Percentiles rank a stretch among this genome's conserved stretches.
These are phyloP conservation scores for Fusarium xylarioides DNA, from an alignment of 2,329 filamentous ascomycete species.

Conservation along the genomic window DNA sequence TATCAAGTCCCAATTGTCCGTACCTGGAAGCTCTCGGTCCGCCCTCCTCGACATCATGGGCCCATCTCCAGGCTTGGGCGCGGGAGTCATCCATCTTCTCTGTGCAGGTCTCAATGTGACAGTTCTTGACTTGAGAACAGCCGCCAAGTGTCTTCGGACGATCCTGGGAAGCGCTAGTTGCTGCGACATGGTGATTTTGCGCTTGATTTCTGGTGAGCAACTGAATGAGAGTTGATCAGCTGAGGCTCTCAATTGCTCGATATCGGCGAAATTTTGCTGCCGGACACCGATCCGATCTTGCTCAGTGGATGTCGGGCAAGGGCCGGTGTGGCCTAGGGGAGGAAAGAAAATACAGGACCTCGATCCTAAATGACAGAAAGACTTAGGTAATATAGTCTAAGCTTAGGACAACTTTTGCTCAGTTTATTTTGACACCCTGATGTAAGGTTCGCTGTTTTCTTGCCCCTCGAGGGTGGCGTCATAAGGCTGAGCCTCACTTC, in stretches of 20 bases:
- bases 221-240: slow-evolving; percentile 25
- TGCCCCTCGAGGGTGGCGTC: slow-evolving; percentile 18
- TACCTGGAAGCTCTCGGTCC: slow-evolving; percentile 74
- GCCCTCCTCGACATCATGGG: slow-evolving; percentile 72
- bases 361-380: too few species aligned
- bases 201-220: slow-evolving; percentile 1
- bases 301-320: slow-evolving; percentile 16
- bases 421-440: too few species aligned
- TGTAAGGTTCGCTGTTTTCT: too few species aligned
- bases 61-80: slow-evolving; percentile 67
- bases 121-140: slow-evolving; percentile 36
- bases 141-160: slow-evolving; percentile 38
- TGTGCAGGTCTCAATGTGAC: slow-evolving; percentile 42
- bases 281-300: slow-evolving; percentile 22
- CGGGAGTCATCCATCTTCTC: slow-evolving; percentile 61
- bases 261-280: slow-evolving; percentile 43
- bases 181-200: slow-evolving; percentile 31
- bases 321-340: slow-evolving; percentile 15
- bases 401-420: too few species aligned
- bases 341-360: too few species aligned
- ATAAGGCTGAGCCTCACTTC: slow-evolving; percentile 41
- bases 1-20: not conserved
- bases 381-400: too few species aligned
- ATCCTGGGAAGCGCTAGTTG: slow-evolving; percentile 40
- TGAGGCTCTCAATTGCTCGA: slow-evolving; percentile 26